phyloP scores from a whole-genome alignment of 768 basidiomycete species.

The Gloeophyllum trabeum region DNA sequence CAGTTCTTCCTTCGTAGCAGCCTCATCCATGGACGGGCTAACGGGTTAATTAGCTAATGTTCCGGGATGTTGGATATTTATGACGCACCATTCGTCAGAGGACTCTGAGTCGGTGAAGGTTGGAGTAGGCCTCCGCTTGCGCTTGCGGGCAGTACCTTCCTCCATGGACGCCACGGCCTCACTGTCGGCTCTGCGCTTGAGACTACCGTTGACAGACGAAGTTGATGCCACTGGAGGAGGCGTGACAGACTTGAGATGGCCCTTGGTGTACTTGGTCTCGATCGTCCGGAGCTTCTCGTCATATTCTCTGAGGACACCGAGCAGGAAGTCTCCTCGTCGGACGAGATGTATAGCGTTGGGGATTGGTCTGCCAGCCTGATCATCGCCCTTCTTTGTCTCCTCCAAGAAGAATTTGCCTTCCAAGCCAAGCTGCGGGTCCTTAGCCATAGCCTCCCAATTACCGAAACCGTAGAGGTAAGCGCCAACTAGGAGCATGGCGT shows the following conservation, averaged over 20 bases:
- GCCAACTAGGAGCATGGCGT: constrained; percentile 90
- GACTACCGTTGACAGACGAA: constrained; percentile 45
- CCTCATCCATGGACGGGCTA: constrained; percentile 94
- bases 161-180: constrained; percentile 78
- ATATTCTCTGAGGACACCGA: constrained; percentile 74
- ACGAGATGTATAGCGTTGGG: constrained; percentile 98
- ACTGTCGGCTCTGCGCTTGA: constrained; percentile 76
- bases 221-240: constrained; percentile 69
- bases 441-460: constrained; percentile 91
- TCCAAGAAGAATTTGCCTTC: constrained; percentile 96
- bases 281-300: constrained; percentile 87
- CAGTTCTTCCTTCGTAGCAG: constrained; percentile 84
- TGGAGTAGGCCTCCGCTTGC: constrained; percentile 90
- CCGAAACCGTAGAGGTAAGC: constrained; percentile 92
- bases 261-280: constrained; percentile 66
- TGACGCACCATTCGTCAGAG: constrained; percentile 77
- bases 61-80: background rate
- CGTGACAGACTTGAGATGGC: constrained; percentile 64
- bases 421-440: constrained; percentile 75
- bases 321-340: constrained; percentile 89
- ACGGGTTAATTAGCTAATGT: background rate
- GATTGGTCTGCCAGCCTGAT: constrained; percentile 74
- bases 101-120: constrained; percentile 94
- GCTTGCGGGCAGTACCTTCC: constrained; percentile 56
- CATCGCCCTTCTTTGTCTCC: constrained; percentile 91